Base-by-base conservation (phyloP, 306 rosid genomes). In the Cicer chorassanicum region DNA sequence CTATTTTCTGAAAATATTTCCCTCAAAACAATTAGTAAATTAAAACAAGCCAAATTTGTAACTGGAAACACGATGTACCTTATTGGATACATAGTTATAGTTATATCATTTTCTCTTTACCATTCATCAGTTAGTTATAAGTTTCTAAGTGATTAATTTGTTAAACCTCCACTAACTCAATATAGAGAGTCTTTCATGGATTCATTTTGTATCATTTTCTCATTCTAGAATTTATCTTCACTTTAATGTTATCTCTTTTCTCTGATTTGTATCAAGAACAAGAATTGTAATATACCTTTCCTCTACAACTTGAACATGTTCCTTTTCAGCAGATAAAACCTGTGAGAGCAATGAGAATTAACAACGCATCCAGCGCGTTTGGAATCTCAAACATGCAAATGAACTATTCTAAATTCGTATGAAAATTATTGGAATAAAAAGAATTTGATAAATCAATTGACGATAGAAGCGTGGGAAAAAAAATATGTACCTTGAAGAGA, bases 271-370 rank as follows among this genome's bases (percentile, higher is more conserved):
- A 29, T 29, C 36, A 29, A 29, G 36, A 29, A 29, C 36, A 29
- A 29, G 5, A 29, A 29, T 29, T 29, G 5, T 29, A 29, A 2
- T 81, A 34, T 78, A 91, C 97, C 92, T 91, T 82, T 85, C 87
- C 79, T 83, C 93, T 21, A 93, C 85, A 48, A 84, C 86, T 8
- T 77, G 80, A 86, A 81, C 79, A 60, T 87, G 84, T 43, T 65
- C 85, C 81, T 78, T 87, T 79, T 80, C 84, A 21, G 76, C 71
- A 71, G 89, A 89, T 16, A 69, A 74, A 75, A 89, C 81, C 98
- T 88, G 73, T n/a, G n/a, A 83, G 60, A 44, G 57, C 36, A 8
- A 65, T 75, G 6, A 24, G 40, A 79, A 54, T 61, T 34, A 67
- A 48, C 49, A 55, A 19, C 11, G 44, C 57, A 70, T 59, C 10